Conservation (phyloP, 768 basidiomycete genomes). For the Boletellus emodensis region DNA sequence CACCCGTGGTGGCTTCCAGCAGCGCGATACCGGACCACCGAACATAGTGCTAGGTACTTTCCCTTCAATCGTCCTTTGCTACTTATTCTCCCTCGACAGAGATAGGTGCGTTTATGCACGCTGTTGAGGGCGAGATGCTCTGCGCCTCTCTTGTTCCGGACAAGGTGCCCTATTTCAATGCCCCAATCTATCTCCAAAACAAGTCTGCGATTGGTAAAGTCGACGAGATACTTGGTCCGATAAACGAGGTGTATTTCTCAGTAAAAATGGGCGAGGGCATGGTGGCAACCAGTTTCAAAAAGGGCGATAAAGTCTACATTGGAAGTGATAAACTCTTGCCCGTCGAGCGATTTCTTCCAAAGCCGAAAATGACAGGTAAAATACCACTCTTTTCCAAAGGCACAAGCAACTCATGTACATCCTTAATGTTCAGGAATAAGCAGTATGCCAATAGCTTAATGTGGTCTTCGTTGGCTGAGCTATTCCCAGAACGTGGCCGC, state of each 20-base stretch:
- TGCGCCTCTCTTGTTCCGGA: constrained; percentile 80
- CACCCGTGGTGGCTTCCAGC: constrained; percentile 67
- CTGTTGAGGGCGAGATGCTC: constrained; percentile 98
- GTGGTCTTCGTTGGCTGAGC: constrained; percentile 27
- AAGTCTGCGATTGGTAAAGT: constrained; percentile 96
- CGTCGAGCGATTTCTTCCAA: constrained; percentile 94
- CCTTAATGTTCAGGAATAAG: constrained; percentile 26
- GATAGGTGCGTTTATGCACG: constrained; percentile 88
- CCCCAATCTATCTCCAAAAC: constrained; percentile 95
- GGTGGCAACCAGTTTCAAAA: constrained; percentile 93
- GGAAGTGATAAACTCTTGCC: constrained; percentile 96
- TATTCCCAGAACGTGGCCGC: constrained; percentile 44
- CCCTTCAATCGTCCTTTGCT: background rate
- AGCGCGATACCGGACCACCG: constrained; percentile 74
- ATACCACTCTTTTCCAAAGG: constrained; percentile 20
- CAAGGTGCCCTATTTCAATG: constrained; percentile 99
- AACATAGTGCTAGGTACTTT: constrained; percentile 66
- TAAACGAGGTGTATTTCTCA: constrained; percentile 97
- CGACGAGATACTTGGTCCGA: constrained; percentile 98
- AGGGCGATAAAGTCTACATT: constrained; percentile 97
- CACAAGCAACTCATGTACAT: background rate
- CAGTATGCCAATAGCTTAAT: constrained; percentile 9
- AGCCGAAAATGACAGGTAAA: constrained; percentile 82
- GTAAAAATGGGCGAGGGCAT: constrained; percentile 97
- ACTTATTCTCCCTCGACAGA: constrained; percentile 46